These are phyloP conservation scores for Sonneratia caseolaris DNA, from an alignment of 345 rosid species.

Conservation along the genomic window DNA sequence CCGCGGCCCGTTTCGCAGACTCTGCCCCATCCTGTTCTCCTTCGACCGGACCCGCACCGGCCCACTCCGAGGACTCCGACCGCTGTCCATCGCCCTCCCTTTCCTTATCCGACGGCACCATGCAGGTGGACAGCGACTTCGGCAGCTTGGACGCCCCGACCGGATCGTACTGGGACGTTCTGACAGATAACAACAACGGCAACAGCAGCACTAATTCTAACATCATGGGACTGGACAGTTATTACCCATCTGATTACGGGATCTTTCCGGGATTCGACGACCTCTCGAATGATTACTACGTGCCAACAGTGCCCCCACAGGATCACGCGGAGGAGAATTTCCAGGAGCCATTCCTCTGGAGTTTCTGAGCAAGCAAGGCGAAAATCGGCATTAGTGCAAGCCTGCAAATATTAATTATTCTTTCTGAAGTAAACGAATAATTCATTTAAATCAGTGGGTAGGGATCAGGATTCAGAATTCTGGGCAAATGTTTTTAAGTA, in stretches of 20 bases:
- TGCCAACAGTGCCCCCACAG: not conserved
- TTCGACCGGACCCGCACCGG: slow-evolving; percentile 6
- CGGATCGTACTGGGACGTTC: slow-evolving; percentile 23
- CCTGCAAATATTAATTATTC: not conserved
- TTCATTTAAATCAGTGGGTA: too few relatives aligned
- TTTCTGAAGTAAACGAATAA: too few relatives aligned
- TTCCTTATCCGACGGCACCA: slow-evolving; percentile 28
- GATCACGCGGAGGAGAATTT: not conserved
- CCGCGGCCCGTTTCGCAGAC: slow-evolving; percentile 52
- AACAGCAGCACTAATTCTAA: not conserved
- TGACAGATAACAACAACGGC: not conserved
- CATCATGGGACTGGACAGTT: slow-evolving; percentile 14
- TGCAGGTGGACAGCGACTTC: slow-evolving; percentile 21
- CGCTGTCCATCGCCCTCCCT: slow-evolving; percentile 30
- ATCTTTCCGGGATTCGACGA: slow-evolving; percentile 18
- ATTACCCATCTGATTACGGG: slow-evolving; percentile 33
- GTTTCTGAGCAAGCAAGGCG: not conserved
- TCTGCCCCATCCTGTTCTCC: slow-evolving; percentile 8
- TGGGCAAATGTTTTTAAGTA: too few relatives aligned
- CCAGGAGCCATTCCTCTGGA: not conserved
- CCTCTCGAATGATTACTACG: not conserved
- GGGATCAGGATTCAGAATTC: too few relatives aligned
- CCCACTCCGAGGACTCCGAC: slow-evolving; percentile 4
- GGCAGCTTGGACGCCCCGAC: slow-evolving; percentile 3
- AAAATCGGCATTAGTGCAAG: too few relatives aligned